These are phyloP conservation scores for Myriosclerotinia scirpicola DNA, from an alignment of 2,329 filamentous ascomycete genomes.

Conservation along the genomic window DNA sequence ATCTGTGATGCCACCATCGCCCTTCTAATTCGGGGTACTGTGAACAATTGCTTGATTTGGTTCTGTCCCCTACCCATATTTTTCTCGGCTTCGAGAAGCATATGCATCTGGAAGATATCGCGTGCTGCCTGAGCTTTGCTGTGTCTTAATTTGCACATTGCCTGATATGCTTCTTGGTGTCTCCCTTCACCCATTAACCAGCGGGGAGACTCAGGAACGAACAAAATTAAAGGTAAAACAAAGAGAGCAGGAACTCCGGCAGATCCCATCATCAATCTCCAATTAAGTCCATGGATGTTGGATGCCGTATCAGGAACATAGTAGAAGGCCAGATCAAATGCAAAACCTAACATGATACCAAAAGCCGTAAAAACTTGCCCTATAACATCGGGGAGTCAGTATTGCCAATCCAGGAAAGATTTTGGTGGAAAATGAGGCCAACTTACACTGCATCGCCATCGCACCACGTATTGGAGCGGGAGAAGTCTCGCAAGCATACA, in stretches of 20 bases:
- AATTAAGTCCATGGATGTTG: slow-evolving; percentile 57
- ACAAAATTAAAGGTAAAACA: slow-evolving; percentile 49
- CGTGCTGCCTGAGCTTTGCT: slow-evolving; percentile 55
- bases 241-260: slow-evolving; percentile 62
- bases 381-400: too few species aligned
- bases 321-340: slow-evolving; percentile 61
- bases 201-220: slow-evolving; percentile 50
- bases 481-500: slow-evolving; percentile 68
- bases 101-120: slow-evolving; percentile 58
- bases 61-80: slow-evolving; percentile 51
- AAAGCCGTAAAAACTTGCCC: slow-evolving; percentile 53
- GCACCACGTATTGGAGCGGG: slow-evolving; percentile 65
- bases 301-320: slow-evolving; percentile 48
- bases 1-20: slow-evolving; percentile 60
- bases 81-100: slow-evolving; percentile 57
- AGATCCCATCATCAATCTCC: slow-evolving; percentile 67
- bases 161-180: slow-evolving; percentile 49
- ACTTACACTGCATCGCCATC: slow-evolving; percentile 65
- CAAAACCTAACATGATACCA: slow-evolving; percentile 58
- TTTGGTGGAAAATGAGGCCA: too few species aligned
- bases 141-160: slow-evolving; percentile 50
- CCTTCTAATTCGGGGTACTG: slow-evolving; percentile 47
- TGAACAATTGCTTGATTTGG: slow-evolving; percentile 57
- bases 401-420: too few species aligned
- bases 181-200: slow-evolving; percentile 53